Base-by-base conservation (phyloP, 495 filamentous ascomycete species). In the Penicillium parvum region DNA sequence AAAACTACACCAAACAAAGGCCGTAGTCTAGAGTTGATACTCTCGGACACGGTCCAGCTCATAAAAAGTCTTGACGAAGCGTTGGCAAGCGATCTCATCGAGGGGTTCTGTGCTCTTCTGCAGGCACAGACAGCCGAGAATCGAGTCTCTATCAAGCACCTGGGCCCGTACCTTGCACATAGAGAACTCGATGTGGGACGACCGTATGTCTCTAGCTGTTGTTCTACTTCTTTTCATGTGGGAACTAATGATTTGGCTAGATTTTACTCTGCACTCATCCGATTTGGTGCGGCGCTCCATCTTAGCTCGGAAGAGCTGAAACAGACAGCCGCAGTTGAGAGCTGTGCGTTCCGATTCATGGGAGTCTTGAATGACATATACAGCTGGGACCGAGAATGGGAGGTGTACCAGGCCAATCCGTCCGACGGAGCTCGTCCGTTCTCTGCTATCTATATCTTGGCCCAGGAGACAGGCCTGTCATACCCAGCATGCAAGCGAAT, bases 381-480 rank as follows among this genome's bases (percentile, higher is more conserved):
- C 32, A 58, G 55, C 41, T 58, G 55, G 55, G 47, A 58, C 15
- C 38, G 36, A 7, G 51, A 55, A 37, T 58, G 51, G 46, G 52
- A 43, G 27, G 37, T 44, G 10, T 46, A 49, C 25, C 44, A 49
- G 19, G 30, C 23, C 7, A 38, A 40, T 15, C 33, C 25, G 12
- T 46, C 52, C 11, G 55, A 58, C 37, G 55, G 55, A 25, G 23
- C 55, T 3, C 47, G 23, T 3, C 47, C 51, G 16, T 52, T 58
- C 28, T 58, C 55, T 15, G 40, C 51, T n/a, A 39, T 58, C 7
- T 43, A 51, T 28, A 44, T 52, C 6, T 15, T 52, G 15, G 37
- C 55, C n/a, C 45, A 52, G n/a, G 55, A 58, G 28, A 58, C 47
- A 10, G 44, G 44, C 0, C 27, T 55, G 14, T 25, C 47, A 6